These are phyloP conservation scores for Fistulinella prunicolor DNA, from an alignment of 768 basidiomycete species.

Conservation along the genomic window DNA sequence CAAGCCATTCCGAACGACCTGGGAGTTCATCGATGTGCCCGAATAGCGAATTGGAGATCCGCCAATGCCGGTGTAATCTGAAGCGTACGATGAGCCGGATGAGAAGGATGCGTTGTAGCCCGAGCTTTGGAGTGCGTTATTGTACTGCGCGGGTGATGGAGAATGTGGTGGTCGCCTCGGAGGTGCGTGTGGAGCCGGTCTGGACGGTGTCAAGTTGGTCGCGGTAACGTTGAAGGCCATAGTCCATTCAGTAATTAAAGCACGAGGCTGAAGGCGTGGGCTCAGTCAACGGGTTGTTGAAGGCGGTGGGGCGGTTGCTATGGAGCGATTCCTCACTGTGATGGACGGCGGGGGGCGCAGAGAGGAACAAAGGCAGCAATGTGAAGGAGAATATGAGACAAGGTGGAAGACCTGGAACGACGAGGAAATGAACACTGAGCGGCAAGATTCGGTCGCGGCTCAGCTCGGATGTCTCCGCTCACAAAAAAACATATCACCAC, in stretches of 20 bases:
- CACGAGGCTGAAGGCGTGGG: conserved; percentile 11
- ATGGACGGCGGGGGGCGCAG: conserved; percentile 4
- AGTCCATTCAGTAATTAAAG: conserved; percentile 16
- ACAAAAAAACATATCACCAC: conserved; percentile 24
- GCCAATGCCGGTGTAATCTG: conserved; percentile 79
- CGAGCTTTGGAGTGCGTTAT: conserved; percentile 45
- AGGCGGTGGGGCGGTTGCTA: neutral
- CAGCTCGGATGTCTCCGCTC: conserved; percentile 31
- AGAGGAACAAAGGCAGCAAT: neutral
- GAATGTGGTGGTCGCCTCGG: conserved; percentile 44
- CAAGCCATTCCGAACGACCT: conserved; percentile 64
- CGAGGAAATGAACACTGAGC: neutral
- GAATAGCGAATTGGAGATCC: conserved; percentile 65
- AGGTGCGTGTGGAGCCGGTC: conserved; percentile 76
- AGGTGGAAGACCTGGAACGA: neutral
- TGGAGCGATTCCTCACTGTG: conserved; percentile 2
- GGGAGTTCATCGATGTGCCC: conserved; percentile 33
- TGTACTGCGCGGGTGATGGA: conserved; percentile 28
- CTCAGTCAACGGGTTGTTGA: neutral
- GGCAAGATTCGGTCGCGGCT: conserved; percentile 9
- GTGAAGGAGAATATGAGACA: neutral
- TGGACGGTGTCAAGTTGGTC: conserved; percentile 67
- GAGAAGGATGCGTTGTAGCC: conserved; percentile 63
- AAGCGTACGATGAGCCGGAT: conserved; percentile 56
- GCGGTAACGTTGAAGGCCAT: conserved; percentile 53